Conservation (phyloP, 2,329 filamentous ascomycete genomes). For the Nigrograna mackinnonii region DNA sequence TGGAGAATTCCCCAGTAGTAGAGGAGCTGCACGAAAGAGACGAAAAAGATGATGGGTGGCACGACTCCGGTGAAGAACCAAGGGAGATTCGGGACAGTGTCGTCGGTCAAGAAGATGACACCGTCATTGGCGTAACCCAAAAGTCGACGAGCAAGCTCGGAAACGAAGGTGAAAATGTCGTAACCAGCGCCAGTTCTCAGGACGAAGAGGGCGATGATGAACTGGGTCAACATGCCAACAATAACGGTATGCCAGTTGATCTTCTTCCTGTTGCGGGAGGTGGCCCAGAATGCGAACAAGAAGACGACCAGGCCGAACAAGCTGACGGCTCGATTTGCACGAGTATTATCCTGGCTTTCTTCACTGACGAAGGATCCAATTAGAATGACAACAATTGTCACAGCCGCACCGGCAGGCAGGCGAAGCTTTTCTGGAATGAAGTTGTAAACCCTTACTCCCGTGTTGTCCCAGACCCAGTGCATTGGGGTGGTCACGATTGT, state of each 20-base stretch:
- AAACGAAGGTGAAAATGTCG: slow-evolving; percentile 91
- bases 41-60: slow-evolving; percentile 96
- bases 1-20: slow-evolving; percentile 82
- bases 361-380: slow-evolving; percentile 75
- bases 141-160: slow-evolving; percentile 71
- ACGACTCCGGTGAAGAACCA: slow-evolving; percentile 81
- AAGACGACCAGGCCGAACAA: slow-evolving; percentile 78
- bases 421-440: slow-evolving; percentile 70
- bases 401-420: slow-evolving; percentile 62
- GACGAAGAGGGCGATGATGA: slow-evolving; percentile 86
- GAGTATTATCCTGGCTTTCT: slow-evolving; percentile 75
- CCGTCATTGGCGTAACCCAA: slow-evolving; percentile 77
- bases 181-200: slow-evolving; percentile 77
- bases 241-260: slow-evolving; percentile 64
- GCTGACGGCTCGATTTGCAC: slow-evolving; percentile 78
- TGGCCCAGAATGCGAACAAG: slow-evolving; percentile 67
- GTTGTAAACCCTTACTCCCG: slow-evolving; percentile 61
- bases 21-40: slow-evolving; percentile 84
- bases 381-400: slow-evolving; percentile 74
- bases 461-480: slow-evolving; percentile 68
- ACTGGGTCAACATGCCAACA: slow-evolving; percentile 86
- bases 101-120: slow-evolving; percentile 69
- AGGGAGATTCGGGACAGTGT: slow-evolving; percentile 42
- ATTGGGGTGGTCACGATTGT: slow-evolving; percentile 68
- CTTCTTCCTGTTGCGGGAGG: slow-evolving; percentile 69